Evolutionary conservation across 1,284 basidiomycete genomes (phyloP).

Genomic region (Marasmius fiardii): DNA sequence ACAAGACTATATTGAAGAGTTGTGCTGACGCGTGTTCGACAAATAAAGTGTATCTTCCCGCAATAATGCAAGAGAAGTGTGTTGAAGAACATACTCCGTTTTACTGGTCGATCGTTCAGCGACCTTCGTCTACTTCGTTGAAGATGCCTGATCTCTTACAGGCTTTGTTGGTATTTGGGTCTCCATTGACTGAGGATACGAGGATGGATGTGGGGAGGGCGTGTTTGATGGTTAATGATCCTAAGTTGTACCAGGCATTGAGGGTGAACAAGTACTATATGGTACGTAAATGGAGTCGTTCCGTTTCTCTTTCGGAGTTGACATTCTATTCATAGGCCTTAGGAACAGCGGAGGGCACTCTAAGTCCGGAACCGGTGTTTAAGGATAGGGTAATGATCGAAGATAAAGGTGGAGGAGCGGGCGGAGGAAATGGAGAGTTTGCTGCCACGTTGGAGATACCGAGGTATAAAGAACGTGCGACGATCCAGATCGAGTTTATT

Average conservation of each 20-base stretch:
- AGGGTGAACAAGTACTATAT: neutral
- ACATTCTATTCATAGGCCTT: neutral
- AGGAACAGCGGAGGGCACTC: too few relatives aligned
- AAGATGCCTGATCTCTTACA: constrained; percentile 3
- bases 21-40: constrained; percentile 5
- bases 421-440: constrained; percentile 3
- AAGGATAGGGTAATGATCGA: constrained; percentile 7
- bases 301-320: neutral
- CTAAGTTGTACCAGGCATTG: constrained; percentile 3
- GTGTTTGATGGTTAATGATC: constrained; percentile 10
- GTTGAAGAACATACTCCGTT: constrained; percentile 9
- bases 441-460: constrained; percentile 5
- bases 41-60: neutral
- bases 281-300: neutral
- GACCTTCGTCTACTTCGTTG: neutral
- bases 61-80: constrained; percentile 4
- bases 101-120: constrained; percentile 11
- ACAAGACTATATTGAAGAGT: constrained; percentile 2
- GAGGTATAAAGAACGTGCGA: constrained; percentile 1
- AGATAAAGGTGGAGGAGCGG: constrained; percentile 1
- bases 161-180: constrained; percentile 3
- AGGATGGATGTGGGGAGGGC: constrained; percentile 9
- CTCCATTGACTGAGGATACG: constrained; percentile 4
- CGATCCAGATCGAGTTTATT: constrained; percentile 7
- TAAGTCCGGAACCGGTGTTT: neutral